phyloP scores from a whole-genome alignment of 306 rosid genomes.

The Datisca glomerata region DNA sequence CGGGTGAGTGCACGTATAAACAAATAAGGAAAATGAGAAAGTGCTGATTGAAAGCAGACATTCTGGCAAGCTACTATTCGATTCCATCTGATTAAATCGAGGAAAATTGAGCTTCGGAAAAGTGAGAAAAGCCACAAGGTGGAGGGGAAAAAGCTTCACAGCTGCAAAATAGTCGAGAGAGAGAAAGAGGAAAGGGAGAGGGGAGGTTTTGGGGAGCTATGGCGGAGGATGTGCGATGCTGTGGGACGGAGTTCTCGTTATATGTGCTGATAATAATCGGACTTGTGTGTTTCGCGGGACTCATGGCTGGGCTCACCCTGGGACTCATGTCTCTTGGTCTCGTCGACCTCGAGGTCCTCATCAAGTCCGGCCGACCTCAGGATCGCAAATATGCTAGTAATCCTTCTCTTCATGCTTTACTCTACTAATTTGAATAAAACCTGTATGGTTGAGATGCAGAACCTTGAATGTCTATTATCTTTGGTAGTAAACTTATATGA shows the following conservation, averaged over 20 bases:
- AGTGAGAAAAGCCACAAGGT: too few species aligned
- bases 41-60: too few species aligned
- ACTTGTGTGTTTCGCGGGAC: slow-evolving; percentile 72
- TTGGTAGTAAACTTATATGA: neutral
- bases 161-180: neutral
- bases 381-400: slow-evolving; percentile 76
- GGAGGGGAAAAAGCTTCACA: slow-evolving; percentile 4
- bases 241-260: slow-evolving; percentile 44
- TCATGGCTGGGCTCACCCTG: slow-evolving; percentile 95
- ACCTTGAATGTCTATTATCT: neutral
- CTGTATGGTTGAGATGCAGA: neutral
- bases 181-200: slow-evolving; percentile 3
- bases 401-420: neutral
- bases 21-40: too few species aligned
- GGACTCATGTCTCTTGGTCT: slow-evolving; percentile 97
- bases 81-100: too few species aligned
- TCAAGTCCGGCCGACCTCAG: slow-evolving; percentile 89
- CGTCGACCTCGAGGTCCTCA: slow-evolving; percentile 96
- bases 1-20: too few species aligned
- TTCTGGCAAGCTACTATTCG: too few species aligned
- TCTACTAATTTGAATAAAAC: neutral
- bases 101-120: too few species aligned
- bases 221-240: slow-evolving; percentile 54
- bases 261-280: slow-evolving; percentile 42
- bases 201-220: slow-evolving; percentile 15